These are phyloP conservation scores for Xanthoparmelia taractica DNA, from an alignment of 495 filamentous ascomycete genomes.

Conservation along the genomic window DNA sequence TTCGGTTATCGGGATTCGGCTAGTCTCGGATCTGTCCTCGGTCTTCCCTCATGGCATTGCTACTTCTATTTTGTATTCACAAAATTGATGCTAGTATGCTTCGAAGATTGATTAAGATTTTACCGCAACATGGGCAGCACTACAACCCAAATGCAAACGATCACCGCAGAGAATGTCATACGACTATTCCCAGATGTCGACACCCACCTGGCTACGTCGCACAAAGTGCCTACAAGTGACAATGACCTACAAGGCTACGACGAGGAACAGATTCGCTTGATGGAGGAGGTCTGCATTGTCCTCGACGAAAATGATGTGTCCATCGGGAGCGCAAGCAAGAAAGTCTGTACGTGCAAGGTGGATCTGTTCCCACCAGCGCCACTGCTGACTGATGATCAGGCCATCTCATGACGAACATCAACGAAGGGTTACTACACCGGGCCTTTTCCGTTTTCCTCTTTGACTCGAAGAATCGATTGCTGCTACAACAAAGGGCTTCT, in stretches of 20 bases:
- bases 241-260: constrained; percentile 74
- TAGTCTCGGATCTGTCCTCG: too few species aligned
- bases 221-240: constrained; percentile 35
- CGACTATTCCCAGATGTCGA: constrained; percentile 93
- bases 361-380: not conserved
- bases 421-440: constrained; percentile 88
- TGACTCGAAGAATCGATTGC: constrained; percentile 75
- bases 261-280: constrained; percentile 92
- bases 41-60: too few species aligned
- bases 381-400: constrained; percentile 43
- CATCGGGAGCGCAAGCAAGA: constrained; percentile 97
- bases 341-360: constrained; percentile 64
- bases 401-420: constrained; percentile 97
- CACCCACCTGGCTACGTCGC: constrained; percentile 60
- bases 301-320: constrained; percentile 84
- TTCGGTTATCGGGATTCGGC: not conserved
- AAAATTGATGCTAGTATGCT: not conserved
- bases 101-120: not conserved
- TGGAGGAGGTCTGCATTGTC: constrained; percentile 99
- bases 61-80: too few species aligned
- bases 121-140: constrained; percentile 43
- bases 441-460: constrained; percentile 98
- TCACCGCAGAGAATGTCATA: constrained; percentile 80
- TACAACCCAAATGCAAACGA: constrained; percentile 42
- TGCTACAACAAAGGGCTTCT: constrained; percentile 88